Evolutionary conservation across 345 rosid genomes (phyloP), one percentile per base, ranked within the genome.

Genomic region (Aegle marmelos): DNA sequence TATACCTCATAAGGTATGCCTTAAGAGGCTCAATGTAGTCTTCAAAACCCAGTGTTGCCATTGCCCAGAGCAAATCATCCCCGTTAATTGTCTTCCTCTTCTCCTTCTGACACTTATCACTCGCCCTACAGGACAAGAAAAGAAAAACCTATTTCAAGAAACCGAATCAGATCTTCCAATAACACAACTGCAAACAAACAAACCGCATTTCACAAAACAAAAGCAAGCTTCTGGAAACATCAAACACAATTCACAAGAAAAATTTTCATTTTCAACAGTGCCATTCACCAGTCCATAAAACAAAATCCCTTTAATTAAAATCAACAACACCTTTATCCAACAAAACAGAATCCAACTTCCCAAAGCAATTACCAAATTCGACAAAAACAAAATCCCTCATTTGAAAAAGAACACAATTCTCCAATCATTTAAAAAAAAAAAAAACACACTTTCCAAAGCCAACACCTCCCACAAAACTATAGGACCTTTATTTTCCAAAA

Each of bases 1-100:
- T 85, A 77, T 87, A 90, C 84, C 89, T 84, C 39, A 85, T 81
- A 31, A 91, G 89, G 86, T 90, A 91, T 25, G 84, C 78, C 86
- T 90, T 91, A 22, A 90, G 83, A 0, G 91, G 92, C 60, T 87
- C 93, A 31, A 91, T 83, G 57, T 90, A 91, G 79, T 90, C 92
- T 76, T 91, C 93, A 83, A 91, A 91, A 11, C 93, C 96, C 58
- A 91, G 75, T 0, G 96, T 90, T 2, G 93, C 88, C 96, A 91
- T 91, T 30, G 96, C 96, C 96, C 96, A 90, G 62, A 91, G 74
- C 84, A 91, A 75, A 85, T 91, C 96, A 83, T 91, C 92, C 70
- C 96, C 96, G 81, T 91, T 89, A 72, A 90, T 87, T 24, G 93
- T 91, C 86, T 91, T 91, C 75, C 96, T 80, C 83, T 91, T 91